Conservation (phyloP, 2,329 filamentous ascomycete species). For the Fusarium transvaalense region DNA sequence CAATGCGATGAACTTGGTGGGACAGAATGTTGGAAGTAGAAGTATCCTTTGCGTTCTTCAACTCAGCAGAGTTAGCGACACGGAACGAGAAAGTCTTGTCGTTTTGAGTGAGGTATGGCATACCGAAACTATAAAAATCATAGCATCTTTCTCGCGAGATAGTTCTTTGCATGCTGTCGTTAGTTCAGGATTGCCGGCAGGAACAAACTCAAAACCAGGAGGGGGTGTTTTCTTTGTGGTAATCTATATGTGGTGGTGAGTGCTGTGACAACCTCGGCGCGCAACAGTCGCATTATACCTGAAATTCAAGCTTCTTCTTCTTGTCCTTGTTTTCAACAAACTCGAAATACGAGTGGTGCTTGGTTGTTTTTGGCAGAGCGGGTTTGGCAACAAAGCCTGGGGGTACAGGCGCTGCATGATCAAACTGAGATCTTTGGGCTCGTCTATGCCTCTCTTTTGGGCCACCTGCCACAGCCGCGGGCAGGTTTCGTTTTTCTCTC, state of each 20-base stretch:
- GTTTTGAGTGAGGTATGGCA: conserved; percentile 40
- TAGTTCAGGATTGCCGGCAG: conserved; percentile 71
- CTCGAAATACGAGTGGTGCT: conserved; percentile 73
- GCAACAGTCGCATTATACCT: conserved; percentile 60
- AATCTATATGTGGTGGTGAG: conserved; percentile 58
- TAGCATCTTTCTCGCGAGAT: conserved; percentile 70
- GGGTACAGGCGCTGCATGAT: conserved; percentile 52
- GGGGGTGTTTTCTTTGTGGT: conserved; percentile 66
- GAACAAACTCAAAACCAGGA: conserved; percentile 72
- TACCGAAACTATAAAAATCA: conserved; percentile 77
- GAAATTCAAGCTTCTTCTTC: conserved; percentile 72
- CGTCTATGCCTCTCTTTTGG: conserved; percentile 55
- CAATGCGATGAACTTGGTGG: conserved; percentile 69
- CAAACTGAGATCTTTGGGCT: conserved; percentile 51
- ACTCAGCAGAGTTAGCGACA: conserved; percentile 23
- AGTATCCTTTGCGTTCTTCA: conserved; percentile 50
- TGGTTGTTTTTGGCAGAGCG: conserved; percentile 58
- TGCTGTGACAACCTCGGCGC: conserved; percentile 37
- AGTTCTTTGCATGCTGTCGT: conserved; percentile 73
- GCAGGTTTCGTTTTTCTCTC: conserved; percentile 53
- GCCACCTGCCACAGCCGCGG: conserved; percentile 49
- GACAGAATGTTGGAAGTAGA: conserved; percentile 56
- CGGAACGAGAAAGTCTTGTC: neutral
- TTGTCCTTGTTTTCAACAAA: conserved; percentile 73
- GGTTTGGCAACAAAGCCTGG: conserved; percentile 56